Evolutionary conservation across 805 yeast species (phyloP), one percentile per base, ranked within the genome.

Genomic region (Phaffomyces thermotolerans): DNA sequence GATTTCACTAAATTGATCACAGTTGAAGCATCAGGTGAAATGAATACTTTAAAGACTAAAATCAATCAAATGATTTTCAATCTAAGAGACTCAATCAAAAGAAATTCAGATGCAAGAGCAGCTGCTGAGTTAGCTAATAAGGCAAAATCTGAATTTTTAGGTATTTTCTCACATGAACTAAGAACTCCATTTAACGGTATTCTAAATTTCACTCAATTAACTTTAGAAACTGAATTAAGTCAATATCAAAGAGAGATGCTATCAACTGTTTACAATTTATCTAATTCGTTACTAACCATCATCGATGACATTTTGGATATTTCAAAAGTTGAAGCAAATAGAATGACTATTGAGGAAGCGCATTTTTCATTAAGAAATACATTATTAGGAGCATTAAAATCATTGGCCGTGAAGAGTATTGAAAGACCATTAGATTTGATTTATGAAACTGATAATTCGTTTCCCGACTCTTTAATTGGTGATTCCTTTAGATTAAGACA

Each of bases 151-250:
- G 96, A 87, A 63, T 87, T 87, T 60, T 72, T 87, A 65, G 95
- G 95, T 38, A 87, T 87, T 58, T 87, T 84, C 75, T 84, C 91
- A 6, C 87, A 80, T 63, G 96, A 87, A 62, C 83, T 87, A 56
- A 72, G 96, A 62, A 87, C 96, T 3, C 96, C 96, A 18, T 82
- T 87, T 78, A 87, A 87, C 63, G 96, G 96, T 68, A 87, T 87
- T 39, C 83, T 87, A 54, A 95, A 95, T 58, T 87, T 87, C 91
- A 87, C 95, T 4, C 95, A 87, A 62, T 68, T 87, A 53, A 84
- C 95, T 2, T 71, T 87, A 44, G 96, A 87, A 51, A 87, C 95
- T 0, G 95, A 87, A 56, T 72, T 87, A 51, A 86, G 95, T 9
- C 96, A 87, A 64, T 87, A 87, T 57, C 96, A 87, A 64, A 75